Evolutionary conservation across 495 filamentous ascomycete genomes (phyloP).

Genomic region (Trichoderma gamsii): DNA sequence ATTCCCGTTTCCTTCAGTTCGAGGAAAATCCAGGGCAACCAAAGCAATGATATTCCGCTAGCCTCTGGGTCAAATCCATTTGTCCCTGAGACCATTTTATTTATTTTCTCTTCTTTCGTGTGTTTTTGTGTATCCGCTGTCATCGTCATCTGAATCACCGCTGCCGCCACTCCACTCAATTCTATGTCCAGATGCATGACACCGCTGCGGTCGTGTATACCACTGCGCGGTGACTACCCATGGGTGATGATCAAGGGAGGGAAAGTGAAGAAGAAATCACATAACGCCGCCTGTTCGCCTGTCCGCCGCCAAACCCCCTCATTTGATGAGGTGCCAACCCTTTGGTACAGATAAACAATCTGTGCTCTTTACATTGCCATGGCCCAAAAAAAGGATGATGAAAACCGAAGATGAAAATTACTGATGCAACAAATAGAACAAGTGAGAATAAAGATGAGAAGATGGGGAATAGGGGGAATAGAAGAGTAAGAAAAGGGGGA

Average conservation of each 20-base stretch:
- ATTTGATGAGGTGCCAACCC: background rate
- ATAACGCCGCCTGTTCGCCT: constrained; percentile 6
- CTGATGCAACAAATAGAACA: background rate
- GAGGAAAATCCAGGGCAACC: background rate
- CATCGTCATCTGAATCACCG: background rate
- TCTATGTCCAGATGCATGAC: background rate
- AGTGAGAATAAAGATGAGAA: too few species aligned
- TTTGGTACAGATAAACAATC: background rate
- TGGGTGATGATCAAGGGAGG: background rate
- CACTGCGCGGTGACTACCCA: background rate
- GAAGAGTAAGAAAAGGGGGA: background rate
- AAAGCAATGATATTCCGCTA: background rate
- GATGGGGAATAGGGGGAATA: too few species aligned
- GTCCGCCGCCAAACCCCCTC: background rate
- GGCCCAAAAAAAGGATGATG: background rate
- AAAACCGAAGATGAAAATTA: background rate
- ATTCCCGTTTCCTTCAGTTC: background rate
- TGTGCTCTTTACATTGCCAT: constrained; percentile 1
- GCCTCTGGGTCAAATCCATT: background rate
- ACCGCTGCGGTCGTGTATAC: background rate
- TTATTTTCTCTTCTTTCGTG: background rate
- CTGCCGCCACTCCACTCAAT: background rate
- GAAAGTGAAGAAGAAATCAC: background rate
- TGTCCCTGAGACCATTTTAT: background rate
- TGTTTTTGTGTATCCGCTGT: background rate